Evolutionary conservation across 768 basidiomycete genomes (phyloP).

Genomic region (Boletus sp.): DNA sequence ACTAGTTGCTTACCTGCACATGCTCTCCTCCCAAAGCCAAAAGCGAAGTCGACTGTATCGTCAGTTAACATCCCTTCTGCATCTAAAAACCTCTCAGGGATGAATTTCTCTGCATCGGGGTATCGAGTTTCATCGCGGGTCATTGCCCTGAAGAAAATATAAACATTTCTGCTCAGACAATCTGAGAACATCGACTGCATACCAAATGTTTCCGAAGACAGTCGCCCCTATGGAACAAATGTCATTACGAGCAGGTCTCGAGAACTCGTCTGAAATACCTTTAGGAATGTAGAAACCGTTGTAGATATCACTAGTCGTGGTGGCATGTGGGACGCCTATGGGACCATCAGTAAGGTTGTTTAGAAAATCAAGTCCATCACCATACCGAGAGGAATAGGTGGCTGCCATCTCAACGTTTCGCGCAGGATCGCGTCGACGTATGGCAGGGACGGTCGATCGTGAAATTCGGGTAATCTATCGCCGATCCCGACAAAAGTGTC

Average conservation of each 20-base stretch:
- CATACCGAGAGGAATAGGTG: conserved; percentile 6
- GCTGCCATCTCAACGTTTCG: conserved; percentile 13
- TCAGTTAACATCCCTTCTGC: conserved; percentile 7
- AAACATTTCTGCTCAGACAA: neutral
- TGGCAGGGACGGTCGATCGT: conserved; percentile 5
- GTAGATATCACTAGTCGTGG: conserved; percentile 40
- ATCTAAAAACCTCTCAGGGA: conserved; percentile 13
- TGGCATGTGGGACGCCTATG: conserved; percentile 16
- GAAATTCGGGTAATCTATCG: conserved; percentile 9
- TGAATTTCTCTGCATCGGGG: conserved; percentile 14
- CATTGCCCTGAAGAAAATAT: conserved; percentile 14
- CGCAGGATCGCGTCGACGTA: conserved; percentile 14
- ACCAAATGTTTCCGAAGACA: conserved; percentile 17
- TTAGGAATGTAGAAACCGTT: conserved; percentile 50
- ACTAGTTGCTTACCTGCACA: conserved; percentile 14
- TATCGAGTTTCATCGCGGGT: conserved; percentile 20
- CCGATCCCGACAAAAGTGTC: conserved; percentile 4
- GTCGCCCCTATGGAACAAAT: conserved; percentile 5
- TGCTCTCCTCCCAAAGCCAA: conserved; percentile 17
- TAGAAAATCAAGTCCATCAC: neutral
- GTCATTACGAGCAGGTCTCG: neutral
- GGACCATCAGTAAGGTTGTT: neutral
- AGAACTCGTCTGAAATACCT: conserved; percentile 25
- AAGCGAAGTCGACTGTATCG: conserved; percentile 10
- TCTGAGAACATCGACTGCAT: neutral